Evolutionary conservation across 2,329 filamentous ascomycete genomes (phyloP).

Genomic region (Ophiostoma quercus): DNA sequence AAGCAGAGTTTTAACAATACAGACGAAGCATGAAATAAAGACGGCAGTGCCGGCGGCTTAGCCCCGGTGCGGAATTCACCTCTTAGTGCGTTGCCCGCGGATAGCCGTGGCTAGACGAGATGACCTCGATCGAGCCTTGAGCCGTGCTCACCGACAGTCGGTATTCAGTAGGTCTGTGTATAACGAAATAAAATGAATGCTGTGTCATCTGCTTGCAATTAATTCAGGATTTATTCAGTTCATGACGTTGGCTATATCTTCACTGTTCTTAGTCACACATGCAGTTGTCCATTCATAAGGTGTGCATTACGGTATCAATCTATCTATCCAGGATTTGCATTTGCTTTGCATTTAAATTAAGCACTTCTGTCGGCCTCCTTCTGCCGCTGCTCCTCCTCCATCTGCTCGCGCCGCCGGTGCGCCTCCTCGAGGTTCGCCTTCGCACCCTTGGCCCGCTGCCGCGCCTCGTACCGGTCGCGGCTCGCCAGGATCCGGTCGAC

Average conservation of each 20-base stretch:
- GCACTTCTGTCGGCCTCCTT: conserved; percentile 9
- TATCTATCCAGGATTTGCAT: background rate
- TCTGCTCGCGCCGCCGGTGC: conserved; percentile 54
- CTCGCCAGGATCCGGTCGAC: conserved; percentile 85
- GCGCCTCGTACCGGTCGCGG: conserved; percentile 80
- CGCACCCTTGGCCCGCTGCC: conserved; percentile 82
- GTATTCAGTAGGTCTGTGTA: background rate
- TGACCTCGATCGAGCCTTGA: background rate
- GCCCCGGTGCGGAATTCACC: conserved; percentile 1
- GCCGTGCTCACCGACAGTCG: background rate
- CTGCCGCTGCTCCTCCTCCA: conserved; percentile 55
- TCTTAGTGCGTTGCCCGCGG: conserved; percentile 13
- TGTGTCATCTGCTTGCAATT: too few species aligned
- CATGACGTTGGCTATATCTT: too few species aligned
- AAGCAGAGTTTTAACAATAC: background rate
- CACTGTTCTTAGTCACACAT: too few species aligned
- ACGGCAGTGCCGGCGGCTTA: conserved; percentile 3
- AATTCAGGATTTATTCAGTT: too few species aligned
- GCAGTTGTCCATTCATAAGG: too few species aligned
- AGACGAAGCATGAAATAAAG: background rate
- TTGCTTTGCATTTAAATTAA: background rate
- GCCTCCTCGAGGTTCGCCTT: conserved; percentile 74
- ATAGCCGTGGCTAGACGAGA: conserved; percentile 21
- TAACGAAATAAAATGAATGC: background rate
- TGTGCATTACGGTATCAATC: background rate